These are phyloP conservation scores for Arctium lappa DNA, from an alignment of 129 eudicot genomes.

Conservation along the genomic window DNA sequence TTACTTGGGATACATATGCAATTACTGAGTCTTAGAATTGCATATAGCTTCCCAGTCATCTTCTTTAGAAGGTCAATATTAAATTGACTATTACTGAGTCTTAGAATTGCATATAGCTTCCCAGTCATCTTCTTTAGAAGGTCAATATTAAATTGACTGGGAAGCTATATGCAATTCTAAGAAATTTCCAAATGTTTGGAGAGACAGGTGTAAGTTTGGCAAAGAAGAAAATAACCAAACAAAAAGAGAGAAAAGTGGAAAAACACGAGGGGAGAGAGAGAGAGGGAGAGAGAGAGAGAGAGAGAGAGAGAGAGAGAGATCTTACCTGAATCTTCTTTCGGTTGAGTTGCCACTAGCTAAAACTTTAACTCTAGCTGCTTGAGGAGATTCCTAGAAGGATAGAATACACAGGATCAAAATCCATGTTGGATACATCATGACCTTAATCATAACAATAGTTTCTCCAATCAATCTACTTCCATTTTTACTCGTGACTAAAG, in stretches of 20 bases:
- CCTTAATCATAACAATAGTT: not conserved
- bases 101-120: too few relatives aligned
- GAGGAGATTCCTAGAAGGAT: conserved; percentile 83
- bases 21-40: too few relatives aligned
- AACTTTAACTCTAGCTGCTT: conserved; percentile 97
- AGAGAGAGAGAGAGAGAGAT: not conserved
- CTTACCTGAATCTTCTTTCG: conserved; percentile 93
- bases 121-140: too few relatives aligned
- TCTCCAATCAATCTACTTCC: not conserved
- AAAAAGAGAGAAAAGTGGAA: not conserved
- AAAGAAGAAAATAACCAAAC: not conserved
- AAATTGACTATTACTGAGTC: too few relatives aligned
- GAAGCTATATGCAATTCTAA: not conserved
- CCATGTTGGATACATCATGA: not conserved
- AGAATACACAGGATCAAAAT: not conserved
- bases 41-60: too few relatives aligned
- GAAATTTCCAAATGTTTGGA: not conserved
- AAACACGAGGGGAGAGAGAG: not conserved
- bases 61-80: too few relatives aligned
- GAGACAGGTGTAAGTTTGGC: not conserved
- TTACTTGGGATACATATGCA: too few relatives aligned
- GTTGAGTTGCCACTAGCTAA: conserved; percentile 98
- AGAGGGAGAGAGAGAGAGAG: not conserved
- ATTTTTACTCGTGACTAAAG: too few relatives aligned
- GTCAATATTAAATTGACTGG: too few relatives aligned